phyloP scores from a whole-genome alignment of 2,329 filamentous ascomycete genomes.

The Microsporum ferrugineum region DNA sequence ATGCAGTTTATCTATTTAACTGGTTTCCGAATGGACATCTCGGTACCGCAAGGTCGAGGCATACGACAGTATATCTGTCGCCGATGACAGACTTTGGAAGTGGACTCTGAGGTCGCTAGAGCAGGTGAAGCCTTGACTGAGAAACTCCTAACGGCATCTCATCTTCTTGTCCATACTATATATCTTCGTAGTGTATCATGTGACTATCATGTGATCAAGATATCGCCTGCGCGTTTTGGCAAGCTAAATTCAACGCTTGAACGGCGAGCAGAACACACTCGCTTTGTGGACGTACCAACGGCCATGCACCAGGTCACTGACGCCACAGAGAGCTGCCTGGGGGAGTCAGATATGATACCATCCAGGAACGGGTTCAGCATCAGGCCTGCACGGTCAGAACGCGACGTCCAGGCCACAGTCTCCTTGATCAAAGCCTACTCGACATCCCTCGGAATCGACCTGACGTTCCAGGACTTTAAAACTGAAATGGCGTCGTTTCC shows the following conservation, averaged over 20 bases:
- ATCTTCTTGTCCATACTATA: no score
- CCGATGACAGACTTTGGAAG: conserved; percentile 7
- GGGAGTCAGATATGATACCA: neutral
- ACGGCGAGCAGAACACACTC: no score
- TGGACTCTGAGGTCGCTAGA: conserved; percentile 6
- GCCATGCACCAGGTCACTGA: neutral
- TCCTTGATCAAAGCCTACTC: conserved; percentile 35
- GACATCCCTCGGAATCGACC: conserved; percentile 40
- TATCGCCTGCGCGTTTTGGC: no score
- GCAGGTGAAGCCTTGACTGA: neutral
- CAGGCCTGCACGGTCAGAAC: conserved; percentile 7
- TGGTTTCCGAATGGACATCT: conserved; percentile 7
- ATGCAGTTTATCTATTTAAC: neutral
- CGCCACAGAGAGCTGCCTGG: neutral
- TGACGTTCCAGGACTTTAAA: conserved; percentile 46
- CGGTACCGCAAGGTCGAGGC: conserved; percentile 4
- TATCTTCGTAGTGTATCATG: no score
- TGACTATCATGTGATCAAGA: no score
- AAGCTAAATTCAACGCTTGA: no score
- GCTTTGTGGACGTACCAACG: no score
- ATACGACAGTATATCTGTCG: conserved; percentile 6
- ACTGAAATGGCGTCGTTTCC: conserved; percentile 43
- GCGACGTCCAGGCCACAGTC: conserved; percentile 7
- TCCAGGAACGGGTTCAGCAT: conserved; percentile 6
- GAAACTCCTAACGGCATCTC: no score